phyloP scores from a whole-genome alignment of 345 rosid species.

The Schrenkiella parvula region DNA sequence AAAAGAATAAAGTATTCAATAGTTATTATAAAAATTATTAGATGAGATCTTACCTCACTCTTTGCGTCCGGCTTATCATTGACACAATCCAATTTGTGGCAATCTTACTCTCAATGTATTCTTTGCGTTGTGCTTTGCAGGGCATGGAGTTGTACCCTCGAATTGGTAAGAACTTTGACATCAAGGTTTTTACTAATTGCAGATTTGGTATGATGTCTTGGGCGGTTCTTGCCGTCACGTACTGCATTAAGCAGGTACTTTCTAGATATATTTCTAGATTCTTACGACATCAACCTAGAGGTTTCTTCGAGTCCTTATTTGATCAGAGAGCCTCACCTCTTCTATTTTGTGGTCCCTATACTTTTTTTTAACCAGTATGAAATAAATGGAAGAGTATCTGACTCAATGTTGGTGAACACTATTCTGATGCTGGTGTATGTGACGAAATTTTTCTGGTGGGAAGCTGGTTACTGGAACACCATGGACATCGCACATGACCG shows the following conservation, averaged over 20 bases:
- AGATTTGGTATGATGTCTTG: constrained; percentile 99
- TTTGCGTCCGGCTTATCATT: constrained; percentile 15
- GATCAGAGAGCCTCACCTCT: not conserved
- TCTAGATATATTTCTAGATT: not conserved
- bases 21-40: not conserved
- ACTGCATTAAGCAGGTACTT: constrained; percentile 95
- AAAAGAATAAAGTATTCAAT: not conserved
- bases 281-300: not conserved
- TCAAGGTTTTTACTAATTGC: constrained; percentile 96
- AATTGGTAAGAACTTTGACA: constrained; percentile 91
- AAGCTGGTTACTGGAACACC: constrained; percentile 96
- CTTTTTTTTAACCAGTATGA: constrained; percentile 61
- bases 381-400: constrained; percentile 67
- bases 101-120: constrained; percentile 8
- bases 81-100: not conserved
- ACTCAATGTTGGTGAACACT: constrained; percentile 95
- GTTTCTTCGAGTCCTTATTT: not conserved
- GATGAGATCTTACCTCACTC: constrained; percentile 2
- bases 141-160: constrained; percentile 99
- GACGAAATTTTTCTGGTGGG: constrained; percentile 99
- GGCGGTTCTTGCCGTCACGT: constrained; percentile 98
- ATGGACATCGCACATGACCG: constrained; percentile 99
- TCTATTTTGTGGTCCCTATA: constrained; percentile 5
- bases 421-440: constrained; percentile 81
- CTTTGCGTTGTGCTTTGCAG: constrained; percentile 41